Evolutionary conservation across 371 early-diverging fungal genomes (phyloP).

Genomic region (Rhizopus arrhizus): DNA sequence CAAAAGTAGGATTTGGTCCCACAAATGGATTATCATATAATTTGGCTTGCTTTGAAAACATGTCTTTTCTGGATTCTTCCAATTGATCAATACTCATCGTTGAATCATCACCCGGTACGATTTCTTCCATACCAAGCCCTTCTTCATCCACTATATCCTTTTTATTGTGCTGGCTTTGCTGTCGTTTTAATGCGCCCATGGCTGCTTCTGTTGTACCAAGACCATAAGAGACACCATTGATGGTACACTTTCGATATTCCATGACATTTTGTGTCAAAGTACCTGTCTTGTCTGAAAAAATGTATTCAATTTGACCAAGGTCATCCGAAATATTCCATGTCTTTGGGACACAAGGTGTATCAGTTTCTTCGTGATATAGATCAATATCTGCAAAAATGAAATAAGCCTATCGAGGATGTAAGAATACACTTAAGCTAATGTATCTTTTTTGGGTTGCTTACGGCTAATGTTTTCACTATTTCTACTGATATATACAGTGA

Average conservation of each 20-base stretch:
- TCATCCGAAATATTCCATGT: constrained; percentile 89
- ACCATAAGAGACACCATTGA: constrained; percentile 83
- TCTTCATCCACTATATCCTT: background rate
- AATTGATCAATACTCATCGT: constrained; percentile 13
- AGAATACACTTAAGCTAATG: background rate
- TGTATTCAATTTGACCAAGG: constrained; percentile 92
- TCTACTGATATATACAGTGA: constrained; percentile 97
- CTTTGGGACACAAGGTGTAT: constrained; percentile 81
- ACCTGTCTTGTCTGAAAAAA: constrained; percentile 96
- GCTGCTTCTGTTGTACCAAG: constrained; percentile 46
- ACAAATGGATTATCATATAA: constrained; percentile 43
- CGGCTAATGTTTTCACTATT: constrained; percentile 75
- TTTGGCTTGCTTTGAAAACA: constrained; percentile 42
- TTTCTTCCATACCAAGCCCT: constrained; percentile 6
- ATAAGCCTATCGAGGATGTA: constrained; percentile 53
- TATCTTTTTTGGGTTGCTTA: constrained; percentile 22
- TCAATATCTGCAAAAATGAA: constrained; percentile 85
- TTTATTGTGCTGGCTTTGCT: constrained; percentile 36
- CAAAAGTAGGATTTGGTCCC: constrained; percentile 45
- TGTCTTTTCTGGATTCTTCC: constrained; percentile 37
- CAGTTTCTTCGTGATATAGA: constrained; percentile 80
- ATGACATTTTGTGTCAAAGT: constrained; percentile 83
- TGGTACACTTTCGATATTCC: constrained; percentile 83
- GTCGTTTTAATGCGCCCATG: constrained; percentile 42
- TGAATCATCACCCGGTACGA: constrained; percentile 21